Base-by-base conservation (phyloP, 495 filamentous ascomycete species). In the Penicillium coffeae region DNA sequence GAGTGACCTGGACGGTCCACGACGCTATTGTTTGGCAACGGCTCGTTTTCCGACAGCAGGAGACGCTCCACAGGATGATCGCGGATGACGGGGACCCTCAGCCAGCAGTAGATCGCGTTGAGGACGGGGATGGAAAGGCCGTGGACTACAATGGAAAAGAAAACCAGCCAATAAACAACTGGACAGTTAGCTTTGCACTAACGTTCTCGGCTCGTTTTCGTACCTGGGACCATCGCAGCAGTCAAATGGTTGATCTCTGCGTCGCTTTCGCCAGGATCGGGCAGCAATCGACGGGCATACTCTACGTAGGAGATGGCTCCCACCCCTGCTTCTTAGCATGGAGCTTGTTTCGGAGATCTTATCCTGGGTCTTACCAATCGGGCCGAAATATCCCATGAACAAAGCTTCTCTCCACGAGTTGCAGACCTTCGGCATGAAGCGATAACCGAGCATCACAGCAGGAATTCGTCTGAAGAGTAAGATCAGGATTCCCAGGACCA, bases 131-230 rank as follows among this genome's bases (percentile, higher is more conserved):
- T 79, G 0, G 78, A 82, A 1, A 83, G 60, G 33, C 79, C 77
- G 54, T 84, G 79, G 0, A 82, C 66, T 16, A 82, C 46, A 37
- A 82, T 79, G 1, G 77, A 81, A 64, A 81, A 77, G 18, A 81
- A 62, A 10, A 81, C 78, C 4, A 83, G 72, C 62, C 73, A 82
- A 55, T 81, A 82, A 4, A 82, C 79, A 6, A 79, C 75, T 64
- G 30, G 20, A 25, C 12, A 14, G 34, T 56, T 47, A 38, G 50
- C 15, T 21, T 20, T 12, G 9, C n/a, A n/a, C n/a, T n/a, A n/a
- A n/a, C n/a, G n/a, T n/a, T n/a, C n/a, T n/a, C n/a, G n/a, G n/a
- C n/a, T n/a, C n/a, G n/a, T n/a, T n/a, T n/a, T n/a, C 54, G 46
- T 47, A 71, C 65, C 60, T 38, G 74, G 76, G 12, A 64, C 55